These are phyloP conservation scores for Xylaria sp. DNA, from an alignment of 2,329 filamentous ascomycete genomes.

Conservation along the genomic window DNA sequence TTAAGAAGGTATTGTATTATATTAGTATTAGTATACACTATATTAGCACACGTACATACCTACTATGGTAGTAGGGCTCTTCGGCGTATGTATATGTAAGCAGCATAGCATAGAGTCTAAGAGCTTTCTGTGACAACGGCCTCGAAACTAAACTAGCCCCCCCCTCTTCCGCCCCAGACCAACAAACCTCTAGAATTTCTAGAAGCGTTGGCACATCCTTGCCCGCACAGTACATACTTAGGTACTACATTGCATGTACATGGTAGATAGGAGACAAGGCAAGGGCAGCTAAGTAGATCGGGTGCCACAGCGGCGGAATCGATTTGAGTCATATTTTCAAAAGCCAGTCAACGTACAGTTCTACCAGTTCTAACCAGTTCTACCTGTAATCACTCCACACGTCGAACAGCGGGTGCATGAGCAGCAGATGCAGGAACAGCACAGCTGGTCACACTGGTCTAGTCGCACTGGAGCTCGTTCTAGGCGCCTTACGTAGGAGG, in stretches of 20 bases:
- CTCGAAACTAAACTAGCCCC: neutral
- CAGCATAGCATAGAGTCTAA: too few relatives aligned
- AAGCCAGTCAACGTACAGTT: too few relatives aligned
- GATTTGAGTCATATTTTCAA: constrained; percentile 4
- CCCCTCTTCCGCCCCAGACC: neutral
- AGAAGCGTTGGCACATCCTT: constrained; percentile 15
- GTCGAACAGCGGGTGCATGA: too few relatives aligned
- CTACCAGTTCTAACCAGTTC: neutral
- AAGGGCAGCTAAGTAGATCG: constrained; percentile 9
- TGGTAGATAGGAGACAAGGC: too few relatives aligned
- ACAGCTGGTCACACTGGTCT: neutral
- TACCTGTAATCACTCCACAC: constrained; percentile 23
- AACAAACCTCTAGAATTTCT: constrained; percentile 16
- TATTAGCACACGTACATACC: too few relatives aligned
- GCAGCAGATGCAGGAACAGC: constrained; percentile 26
- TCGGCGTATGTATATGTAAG: too few relatives aligned
- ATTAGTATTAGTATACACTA: too few relatives aligned
- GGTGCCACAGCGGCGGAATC: constrained; percentile 20
- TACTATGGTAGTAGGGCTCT: too few relatives aligned
- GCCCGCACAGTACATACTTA: too few relatives aligned
- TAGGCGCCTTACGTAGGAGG: neutral
- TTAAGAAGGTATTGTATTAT: too few relatives aligned
- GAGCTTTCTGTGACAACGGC: constrained; percentile 3
- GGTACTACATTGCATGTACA: neutral
- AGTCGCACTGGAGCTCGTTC: neutral